Conservation (phyloP, 2,329 filamentous ascomycete genomes). For the Verticillium nubilum region DNA sequence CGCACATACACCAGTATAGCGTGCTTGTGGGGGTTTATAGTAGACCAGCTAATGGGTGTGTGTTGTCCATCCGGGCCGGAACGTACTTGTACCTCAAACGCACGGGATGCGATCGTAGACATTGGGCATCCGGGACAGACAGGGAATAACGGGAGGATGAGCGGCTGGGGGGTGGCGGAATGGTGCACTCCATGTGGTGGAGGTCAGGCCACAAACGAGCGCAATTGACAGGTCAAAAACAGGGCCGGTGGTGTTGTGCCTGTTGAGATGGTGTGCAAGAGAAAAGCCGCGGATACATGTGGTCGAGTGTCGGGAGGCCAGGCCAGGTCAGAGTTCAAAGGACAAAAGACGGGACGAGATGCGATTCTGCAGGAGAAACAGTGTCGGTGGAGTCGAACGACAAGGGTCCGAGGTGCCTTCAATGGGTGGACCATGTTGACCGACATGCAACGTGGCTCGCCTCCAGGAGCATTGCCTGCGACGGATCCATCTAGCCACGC, state of each 20-base stretch:
- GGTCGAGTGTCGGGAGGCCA: neutral
- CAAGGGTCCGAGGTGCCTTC: neutral
- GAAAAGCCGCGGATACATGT: neutral
- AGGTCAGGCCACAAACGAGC: neutral
- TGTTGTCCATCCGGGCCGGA: neutral
- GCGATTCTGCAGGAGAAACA: neutral
- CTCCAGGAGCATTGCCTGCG: conserved; percentile 11
- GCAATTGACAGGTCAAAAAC: neutral
- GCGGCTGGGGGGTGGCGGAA: neutral
- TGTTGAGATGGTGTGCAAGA: conserved; percentile 1
- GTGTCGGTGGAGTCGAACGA: neutral
- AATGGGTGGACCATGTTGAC: neutral
- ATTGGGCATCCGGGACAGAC: neutral
- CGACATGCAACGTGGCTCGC: conserved; percentile 16
- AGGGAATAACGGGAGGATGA: neutral
- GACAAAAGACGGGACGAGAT: neutral
- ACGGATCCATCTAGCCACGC: conserved; percentile 7
- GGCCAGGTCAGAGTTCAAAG: neutral
- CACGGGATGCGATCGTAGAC: neutral
- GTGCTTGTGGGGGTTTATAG: neutral
- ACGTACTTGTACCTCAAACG: neutral
- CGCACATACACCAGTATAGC: neutral
- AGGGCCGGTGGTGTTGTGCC: neutral
- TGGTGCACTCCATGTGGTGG: neutral
- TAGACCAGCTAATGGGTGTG: neutral